A percentile compares a stretch with the other conserved stretches of the same genome.
phyloP scores from a whole-genome alignment of 208 protist species.

The Trypanosoma grayi region DNA sequence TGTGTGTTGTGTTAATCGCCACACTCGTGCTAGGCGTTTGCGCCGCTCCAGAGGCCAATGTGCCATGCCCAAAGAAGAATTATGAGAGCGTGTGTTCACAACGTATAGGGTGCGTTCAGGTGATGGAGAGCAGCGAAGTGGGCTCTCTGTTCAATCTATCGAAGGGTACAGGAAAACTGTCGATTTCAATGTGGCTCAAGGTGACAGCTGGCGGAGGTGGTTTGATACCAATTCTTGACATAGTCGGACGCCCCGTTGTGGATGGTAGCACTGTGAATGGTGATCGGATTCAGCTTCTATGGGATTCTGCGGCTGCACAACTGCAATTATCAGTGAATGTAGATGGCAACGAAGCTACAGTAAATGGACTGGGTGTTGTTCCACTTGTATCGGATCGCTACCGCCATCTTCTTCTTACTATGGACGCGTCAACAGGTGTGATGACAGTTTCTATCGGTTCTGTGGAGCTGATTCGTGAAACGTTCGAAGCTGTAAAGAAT shows the following conservation, averaged over 20 bases:
- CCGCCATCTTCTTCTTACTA: conserved; percentile 2
- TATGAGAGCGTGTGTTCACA: not conserved
- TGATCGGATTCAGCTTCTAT: conserved; percentile 3
- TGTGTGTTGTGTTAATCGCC: not conserved
- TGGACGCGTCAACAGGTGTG: conserved; percentile 2
- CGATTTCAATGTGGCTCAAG: conserved; percentile 9
- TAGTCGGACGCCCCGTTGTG: not conserved
- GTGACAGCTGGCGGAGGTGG: not conserved
- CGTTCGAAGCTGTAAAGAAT: not conserved
- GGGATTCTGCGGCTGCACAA: not conserved
- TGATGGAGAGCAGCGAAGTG: not conserved
- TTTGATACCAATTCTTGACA: not conserved
- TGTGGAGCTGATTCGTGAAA: conserved; percentile 2
- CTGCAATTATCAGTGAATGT: not conserved
- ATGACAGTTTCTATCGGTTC: conserved; percentile 8
- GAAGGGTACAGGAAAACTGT: conserved; percentile 3
- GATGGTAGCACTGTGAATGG: conserved; percentile 1
- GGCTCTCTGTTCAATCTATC: conserved; percentile 8
- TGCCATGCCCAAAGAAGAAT: conserved; percentile 5
- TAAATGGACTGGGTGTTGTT: conserved; percentile 5
- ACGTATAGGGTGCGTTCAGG: not conserved
- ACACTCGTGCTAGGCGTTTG: not conserved
- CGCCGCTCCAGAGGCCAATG: conserved; percentile 4
- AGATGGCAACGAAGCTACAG: not conserved
- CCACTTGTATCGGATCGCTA: conserved; percentile 9